Evolutionary conservation across 2,329 filamentous ascomycete genomes (phyloP), one percentile per base, ranked within the genome.

Genomic region (Karstenula rhodostoma): DNA sequence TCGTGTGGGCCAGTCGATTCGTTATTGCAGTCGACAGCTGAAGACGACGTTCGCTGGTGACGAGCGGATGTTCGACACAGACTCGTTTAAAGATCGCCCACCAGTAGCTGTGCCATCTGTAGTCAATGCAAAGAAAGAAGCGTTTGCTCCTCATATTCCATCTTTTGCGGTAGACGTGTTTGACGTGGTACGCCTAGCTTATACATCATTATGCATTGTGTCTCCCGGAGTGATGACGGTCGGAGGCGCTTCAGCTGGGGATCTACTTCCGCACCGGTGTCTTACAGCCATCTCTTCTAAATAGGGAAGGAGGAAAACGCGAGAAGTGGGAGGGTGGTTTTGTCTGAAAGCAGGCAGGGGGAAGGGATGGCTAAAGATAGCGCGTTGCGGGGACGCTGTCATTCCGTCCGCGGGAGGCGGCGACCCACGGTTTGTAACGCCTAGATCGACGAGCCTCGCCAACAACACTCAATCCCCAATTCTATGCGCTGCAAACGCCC

Each of bases 321-420:
- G 44, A 47, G 22, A 40, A 53, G 17, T 23, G 42, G 19, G n/a
- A 44, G 37, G 7, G 42, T 13, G n/a, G 8, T 23, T 23, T 7
- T 53, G 22, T n/a, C 17, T 9, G 8, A 32, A 5, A 29, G 23
- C 35, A 43, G 50, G 50, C 4, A 43, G 35, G 32, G 50, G 10
- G 17, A 15, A 40, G 35, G 35, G 17, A 3, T 40, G 50, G 33
- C 50, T 43, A 42, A 43, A 35, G 29, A 42, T 53, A 42, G 49
- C 32, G 48, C n/a, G 48, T 51, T 51, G 29, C 32, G 32, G 48
- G 48, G 48, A 25, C 29, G 22, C 22, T 53, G 35, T 19, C 50
- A 29, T 56, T 29, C 52, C 52, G 52, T 56, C 52, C 52, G 52
- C 42, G 48, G 48, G 29, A 37, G 48, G 48, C 35, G 40, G 50